Percentiles rank a stretch among this genome's conserved stretches.
These are phyloP conservation scores for Gracilaria domingensis DNA, from an alignment of 23 red algal species.

Conservation along the genomic window DNA sequence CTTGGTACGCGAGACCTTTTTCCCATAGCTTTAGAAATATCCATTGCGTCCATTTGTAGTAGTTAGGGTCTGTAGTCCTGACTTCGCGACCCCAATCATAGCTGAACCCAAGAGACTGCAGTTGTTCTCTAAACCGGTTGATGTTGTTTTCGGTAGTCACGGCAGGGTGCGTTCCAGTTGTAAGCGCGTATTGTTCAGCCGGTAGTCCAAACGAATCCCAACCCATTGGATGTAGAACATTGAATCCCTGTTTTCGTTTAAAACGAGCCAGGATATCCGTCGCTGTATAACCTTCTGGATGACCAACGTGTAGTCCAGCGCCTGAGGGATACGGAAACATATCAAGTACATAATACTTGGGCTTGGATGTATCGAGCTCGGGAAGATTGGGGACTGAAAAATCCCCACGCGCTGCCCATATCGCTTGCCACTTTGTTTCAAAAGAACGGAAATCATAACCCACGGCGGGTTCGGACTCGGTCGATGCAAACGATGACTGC, in stretches of 20 bases:
- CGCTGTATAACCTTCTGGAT: constrained; percentile 99
- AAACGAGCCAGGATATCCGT: constrained; percentile 98
- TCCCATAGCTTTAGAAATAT: constrained; percentile 99
- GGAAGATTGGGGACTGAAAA: constrained; percentile 35
- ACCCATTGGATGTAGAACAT: constrained; percentile 98
- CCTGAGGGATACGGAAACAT: constrained; percentile 99
- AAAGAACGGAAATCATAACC: constrained; percentile 87
- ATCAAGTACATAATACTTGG: constrained; percentile 97
- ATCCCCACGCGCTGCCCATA: constrained; percentile 72
- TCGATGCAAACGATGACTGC: background rate
- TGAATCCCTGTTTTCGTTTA: constrained; percentile 87
- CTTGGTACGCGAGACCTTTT: constrained; percentile 96
- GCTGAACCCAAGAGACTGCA: constrained; percentile 89
- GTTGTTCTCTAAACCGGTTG: constrained; percentile 83
- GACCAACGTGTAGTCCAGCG: constrained; percentile 94
- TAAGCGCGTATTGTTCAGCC: constrained; percentile 96
- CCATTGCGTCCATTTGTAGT: constrained; percentile 99
- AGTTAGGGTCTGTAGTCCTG: constrained; percentile 82
- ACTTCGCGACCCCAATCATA: constrained; percentile 97
- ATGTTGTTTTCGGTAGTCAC: constrained; percentile 91
- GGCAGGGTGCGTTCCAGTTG: constrained; percentile 94
- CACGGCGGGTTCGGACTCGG: constrained; percentile 8
- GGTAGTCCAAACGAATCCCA: constrained; percentile 99
- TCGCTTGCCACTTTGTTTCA: constrained; percentile 88
- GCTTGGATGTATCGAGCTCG: constrained; percentile 69